Evolutionary conservation across 2,329 filamentous ascomycete genomes (phyloP).

Genomic region (Penicillium sp.): DNA sequence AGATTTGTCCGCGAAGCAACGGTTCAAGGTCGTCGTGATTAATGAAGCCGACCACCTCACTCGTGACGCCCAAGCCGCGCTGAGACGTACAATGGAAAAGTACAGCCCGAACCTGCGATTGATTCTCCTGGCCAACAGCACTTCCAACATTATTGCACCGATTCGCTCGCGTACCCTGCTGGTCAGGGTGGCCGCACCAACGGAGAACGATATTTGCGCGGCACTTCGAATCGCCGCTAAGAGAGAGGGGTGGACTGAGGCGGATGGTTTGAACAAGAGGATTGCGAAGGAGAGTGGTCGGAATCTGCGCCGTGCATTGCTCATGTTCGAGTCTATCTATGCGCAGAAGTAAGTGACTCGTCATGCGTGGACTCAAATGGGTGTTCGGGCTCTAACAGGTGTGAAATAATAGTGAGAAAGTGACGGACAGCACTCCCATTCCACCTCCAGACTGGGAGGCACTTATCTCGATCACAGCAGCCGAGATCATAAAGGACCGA

Average conservation of each 20-base stretch:
- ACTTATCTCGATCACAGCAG: constrained; percentile 85
- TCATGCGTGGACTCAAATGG: constrained; percentile 12
- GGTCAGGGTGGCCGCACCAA: constrained; percentile 88
- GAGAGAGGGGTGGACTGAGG: constrained; percentile 82
- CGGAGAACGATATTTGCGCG: constrained; percentile 79
- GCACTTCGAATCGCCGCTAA: constrained; percentile 73
- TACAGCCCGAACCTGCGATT: constrained; percentile 93
- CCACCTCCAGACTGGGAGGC: constrained; percentile 97
- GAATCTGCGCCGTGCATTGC: constrained; percentile 84
- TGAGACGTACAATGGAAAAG: constrained; percentile 98
- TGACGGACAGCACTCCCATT: constrained; percentile 85
- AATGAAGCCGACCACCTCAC: constrained; percentile 97
- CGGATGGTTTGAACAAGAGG: constrained; percentile 76
- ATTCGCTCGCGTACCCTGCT: constrained; percentile 91
- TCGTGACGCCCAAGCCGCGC: constrained; percentile 90
- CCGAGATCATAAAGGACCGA: constrained; percentile 90
- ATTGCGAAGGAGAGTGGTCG: constrained; percentile 90
- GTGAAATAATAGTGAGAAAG: constrained; percentile 72
- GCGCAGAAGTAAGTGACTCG: constrained; percentile 81
- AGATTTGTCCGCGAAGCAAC: constrained; percentile 86
- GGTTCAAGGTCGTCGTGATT: constrained; percentile 98
- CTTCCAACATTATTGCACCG: constrained; percentile 98
- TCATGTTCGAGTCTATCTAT: constrained; percentile 98
- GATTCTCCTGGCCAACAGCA: constrained; percentile 93
- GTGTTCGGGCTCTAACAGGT: constrained; percentile 15